These are phyloP conservation scores for Canavalia gladiata DNA, from an alignment of 306 rosid species.

Conservation along the genomic window DNA sequence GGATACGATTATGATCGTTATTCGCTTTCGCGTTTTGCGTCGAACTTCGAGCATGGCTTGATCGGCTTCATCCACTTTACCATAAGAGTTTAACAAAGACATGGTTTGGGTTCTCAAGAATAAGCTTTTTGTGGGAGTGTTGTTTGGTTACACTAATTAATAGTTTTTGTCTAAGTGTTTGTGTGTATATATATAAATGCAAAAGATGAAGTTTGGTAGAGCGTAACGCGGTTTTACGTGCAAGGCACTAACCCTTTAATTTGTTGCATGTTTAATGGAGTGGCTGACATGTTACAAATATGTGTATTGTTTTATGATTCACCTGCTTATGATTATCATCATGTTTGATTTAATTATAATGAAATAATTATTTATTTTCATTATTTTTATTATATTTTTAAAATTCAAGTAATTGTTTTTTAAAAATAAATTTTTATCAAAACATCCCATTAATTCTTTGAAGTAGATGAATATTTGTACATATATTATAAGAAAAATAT, in stretches of 20 bases:
- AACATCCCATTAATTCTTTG: no score
- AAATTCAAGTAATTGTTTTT: no score
- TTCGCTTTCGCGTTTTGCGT: conserved; percentile 58
- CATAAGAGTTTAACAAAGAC: conserved; percentile 60
- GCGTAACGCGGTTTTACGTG: conserved; percentile 57
- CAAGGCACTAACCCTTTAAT: conserved; percentile 41
- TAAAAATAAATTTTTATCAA: no score
- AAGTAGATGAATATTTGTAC: no score
- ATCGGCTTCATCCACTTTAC: conserved; percentile 62
- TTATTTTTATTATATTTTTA: no score
- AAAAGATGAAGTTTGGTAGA: conserved; percentile 19
- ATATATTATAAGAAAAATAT: no score
- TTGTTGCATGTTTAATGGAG: conserved; percentile 45
- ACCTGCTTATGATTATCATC: no score
- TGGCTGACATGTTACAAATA: conserved; percentile 50
- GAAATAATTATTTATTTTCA: no score
- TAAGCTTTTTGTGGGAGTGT: neutral
- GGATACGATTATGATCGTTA: conserved; percentile 62
- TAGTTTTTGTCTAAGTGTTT: neutral
- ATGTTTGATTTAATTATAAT: no score
- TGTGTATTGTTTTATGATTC: no score
- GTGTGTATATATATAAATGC: conserved; percentile 3
- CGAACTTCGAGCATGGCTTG: conserved; percentile 58
- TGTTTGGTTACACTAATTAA: no score
- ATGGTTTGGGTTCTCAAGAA: no score